Percentiles rank a stretch among this genome's conserved stretches.
Evolutionary conservation across 2,329 filamentous ascomycete species (phyloP).

Genomic region (Colletotrichum melonis): DNA sequence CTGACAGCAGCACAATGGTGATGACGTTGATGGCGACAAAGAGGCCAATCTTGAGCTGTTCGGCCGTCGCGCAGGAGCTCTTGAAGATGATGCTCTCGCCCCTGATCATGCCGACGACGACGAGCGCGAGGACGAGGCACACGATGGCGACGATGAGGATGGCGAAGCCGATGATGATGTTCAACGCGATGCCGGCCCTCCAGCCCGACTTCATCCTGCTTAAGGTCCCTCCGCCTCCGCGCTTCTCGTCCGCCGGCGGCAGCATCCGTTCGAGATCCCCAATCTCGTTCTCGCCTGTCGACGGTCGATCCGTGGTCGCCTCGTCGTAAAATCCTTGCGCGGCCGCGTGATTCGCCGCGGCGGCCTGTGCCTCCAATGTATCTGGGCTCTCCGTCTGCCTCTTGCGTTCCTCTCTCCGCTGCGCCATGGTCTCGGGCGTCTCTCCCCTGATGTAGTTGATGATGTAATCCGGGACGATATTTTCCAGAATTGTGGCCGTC

Average conservation of each 20-base stretch:
- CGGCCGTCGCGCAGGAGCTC: slow-evolving; percentile 51
- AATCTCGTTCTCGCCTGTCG: slow-evolving; percentile 13
- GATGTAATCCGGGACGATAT: slow-evolving; percentile 66
- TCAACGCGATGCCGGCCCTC: slow-evolving; percentile 59
- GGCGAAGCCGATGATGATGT: slow-evolving; percentile 53
- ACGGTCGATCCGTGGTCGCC: slow-evolving; percentile 20
- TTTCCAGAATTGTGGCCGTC: slow-evolving; percentile 38
- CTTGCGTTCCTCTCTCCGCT: slow-evolving; percentile 52
- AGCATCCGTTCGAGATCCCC: slow-evolving; percentile 34
- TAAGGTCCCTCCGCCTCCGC: slow-evolving; percentile 42
- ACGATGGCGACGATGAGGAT: slow-evolving; percentile 51
- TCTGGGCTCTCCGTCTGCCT: slow-evolving; percentile 44
- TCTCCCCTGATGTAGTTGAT: slow-evolving; percentile 66
- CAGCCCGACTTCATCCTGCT: slow-evolving; percentile 53
- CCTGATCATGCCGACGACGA: slow-evolving; percentile 45
- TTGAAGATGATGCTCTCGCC: slow-evolving; percentile 51
- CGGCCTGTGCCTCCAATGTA: slow-evolving; percentile 35
- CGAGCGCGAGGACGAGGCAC: slow-evolving; percentile 51
- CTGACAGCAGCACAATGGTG: slow-evolving; percentile 55
- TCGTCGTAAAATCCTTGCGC: slow-evolving; percentile 28
- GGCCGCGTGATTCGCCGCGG: not conserved
- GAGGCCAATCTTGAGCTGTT: slow-evolving; percentile 52
- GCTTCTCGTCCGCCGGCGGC: slow-evolving; percentile 7
- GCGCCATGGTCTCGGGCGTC: slow-evolving; percentile 63
- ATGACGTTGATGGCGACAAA: slow-evolving; percentile 58